Evolutionary conservation across 2,329 filamentous ascomycete species (phyloP).

Genomic region (Apiospora marii): DNA sequence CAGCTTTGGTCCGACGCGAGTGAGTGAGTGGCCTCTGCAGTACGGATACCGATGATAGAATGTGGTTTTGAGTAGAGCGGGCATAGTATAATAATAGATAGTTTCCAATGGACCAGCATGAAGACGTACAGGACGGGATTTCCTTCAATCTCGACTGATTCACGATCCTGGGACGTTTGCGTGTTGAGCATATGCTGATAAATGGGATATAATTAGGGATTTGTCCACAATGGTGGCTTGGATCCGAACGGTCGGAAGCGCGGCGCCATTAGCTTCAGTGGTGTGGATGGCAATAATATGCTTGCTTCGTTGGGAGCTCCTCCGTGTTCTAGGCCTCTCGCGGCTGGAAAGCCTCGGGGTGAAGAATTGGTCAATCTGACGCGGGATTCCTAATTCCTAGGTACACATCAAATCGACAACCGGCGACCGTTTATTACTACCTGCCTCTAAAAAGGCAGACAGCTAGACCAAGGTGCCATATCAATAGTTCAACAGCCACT

Average conservation of each 20-base stretch:
- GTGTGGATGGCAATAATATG: slow-evolving; percentile 13
- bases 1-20: no score
- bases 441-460: not conserved
- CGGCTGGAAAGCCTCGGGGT: not conserved
- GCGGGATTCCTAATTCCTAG: not conserved
- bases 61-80: not conserved
- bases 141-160: slow-evolving; percentile 11
- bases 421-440: not conserved
- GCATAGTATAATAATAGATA: not conserved
- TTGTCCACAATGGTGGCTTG: slow-evolving; percentile 22
- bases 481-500: not conserved
- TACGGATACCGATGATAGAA: not conserved
- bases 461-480: not conserved
- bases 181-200: slow-evolving; percentile 1
- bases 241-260: slow-evolving; percentile 18
- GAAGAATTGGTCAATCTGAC: slow-evolving; percentile 4
- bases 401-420: not conserved
- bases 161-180: not conserved
- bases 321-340: slow-evolving; percentile 17
- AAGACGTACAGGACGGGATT: slow-evolving; percentile 12
- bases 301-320: not conserved
- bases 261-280: slow-evolving; percentile 19
- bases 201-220: slow-evolving; percentile 14
- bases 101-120: not conserved
- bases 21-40: not conserved